Evolutionary conservation across 345 rosid genomes (phyloP), one percentile per base, ranked within the genome.

Genomic region (Rhodamnia argentea): DNA sequence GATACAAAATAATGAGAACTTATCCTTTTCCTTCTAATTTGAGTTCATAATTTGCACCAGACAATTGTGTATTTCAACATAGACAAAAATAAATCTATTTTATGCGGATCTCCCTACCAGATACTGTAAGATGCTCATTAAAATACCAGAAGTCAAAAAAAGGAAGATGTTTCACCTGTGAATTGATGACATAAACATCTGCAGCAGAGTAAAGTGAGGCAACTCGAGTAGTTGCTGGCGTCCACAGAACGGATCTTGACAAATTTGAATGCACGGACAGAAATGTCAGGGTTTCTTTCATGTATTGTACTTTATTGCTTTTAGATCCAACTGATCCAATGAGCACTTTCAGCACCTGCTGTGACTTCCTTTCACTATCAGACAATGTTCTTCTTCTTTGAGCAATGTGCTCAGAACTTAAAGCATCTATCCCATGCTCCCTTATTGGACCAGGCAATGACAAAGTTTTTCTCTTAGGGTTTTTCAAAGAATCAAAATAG

Each of bases 321-420:
- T 97, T 97, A 37, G 99, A 97, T 86, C 98, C 99, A 88, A 97
- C 98, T 70, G 99, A 97, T 83, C 99, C 99, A 85, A 97, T 94
- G 85, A 97, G 98, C 91, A 96, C 84, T 91, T 95, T 97, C 70
- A 94, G 93, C 83, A 86, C 83, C 83, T 89, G 94, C 88, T 89
- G 89, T 84, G 84, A 88, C 27, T 81, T 88, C 83, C 81, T 87
- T 86, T 89, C 92, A 82, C 11, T 42, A 53, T 84, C 84, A 83
- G 90, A 86, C 84, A 89, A 32, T 84, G 87, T 24, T 84, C 86
- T 91, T 86, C 88, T 88, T 74, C 85, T 87, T 32, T 26, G 60
- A 84, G 85, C 52, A 3, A 82, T 76, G 37, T 84, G 84, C 40
- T 82, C 87, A 87, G 85, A 84, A 59, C 83, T 87, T 87, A 44